Conservation (phyloP, 2,329 filamentous ascomycete species). For the Aspergillus brunneoviolaceus region DNA sequence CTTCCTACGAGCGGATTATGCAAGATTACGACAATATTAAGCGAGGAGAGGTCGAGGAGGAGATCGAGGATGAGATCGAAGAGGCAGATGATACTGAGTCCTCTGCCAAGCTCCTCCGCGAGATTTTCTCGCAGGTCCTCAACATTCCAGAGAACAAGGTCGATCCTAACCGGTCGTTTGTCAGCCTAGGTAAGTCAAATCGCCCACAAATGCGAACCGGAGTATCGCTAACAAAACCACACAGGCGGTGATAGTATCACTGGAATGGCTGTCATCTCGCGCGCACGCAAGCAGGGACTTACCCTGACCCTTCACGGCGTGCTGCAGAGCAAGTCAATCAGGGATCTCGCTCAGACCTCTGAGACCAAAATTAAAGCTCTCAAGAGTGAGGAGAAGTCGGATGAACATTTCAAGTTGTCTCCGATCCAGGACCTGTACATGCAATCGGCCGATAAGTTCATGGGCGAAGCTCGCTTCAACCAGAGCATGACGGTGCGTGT, state of each 20-base stretch:
- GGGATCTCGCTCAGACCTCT: constrained; percentile 30
- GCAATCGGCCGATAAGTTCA: constrained; percentile 21
- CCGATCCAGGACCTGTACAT: constrained; percentile 38
- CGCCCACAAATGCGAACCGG: not conserved
- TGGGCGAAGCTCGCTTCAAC: constrained; percentile 31
- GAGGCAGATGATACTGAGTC: constrained; percentile 18
- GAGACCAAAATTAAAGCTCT: constrained; percentile 17
- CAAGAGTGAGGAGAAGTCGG: constrained; percentile 27
- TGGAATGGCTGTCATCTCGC: constrained; percentile 40
- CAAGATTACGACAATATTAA: constrained; percentile 35
- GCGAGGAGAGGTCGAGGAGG: constrained; percentile 19
- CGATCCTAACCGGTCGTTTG: constrained; percentile 36
- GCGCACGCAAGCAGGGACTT: constrained; percentile 37
- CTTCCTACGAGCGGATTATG: constrained; percentile 42
- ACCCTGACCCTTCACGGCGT: constrained; percentile 36
- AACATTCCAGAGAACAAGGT: constrained; percentile 37
- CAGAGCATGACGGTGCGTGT: constrained; percentile 36
- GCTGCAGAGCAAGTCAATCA: constrained; percentile 34
- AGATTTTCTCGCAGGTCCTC: constrained; percentile 38
- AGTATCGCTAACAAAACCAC: constrained; percentile 12
- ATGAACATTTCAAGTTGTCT: constrained; percentile 32
- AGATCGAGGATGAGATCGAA: constrained; percentile 10
- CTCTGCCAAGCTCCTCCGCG: constrained; percentile 25
- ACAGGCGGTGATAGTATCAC: constrained; percentile 42
- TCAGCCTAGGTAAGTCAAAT: constrained; percentile 34